A percentile compares a stretch with the other conserved stretches of the same genome.
These are phyloP conservation scores for Sophora flavescens DNA, from an alignment of 306 rosid genomes.

Conservation along the genomic window DNA sequence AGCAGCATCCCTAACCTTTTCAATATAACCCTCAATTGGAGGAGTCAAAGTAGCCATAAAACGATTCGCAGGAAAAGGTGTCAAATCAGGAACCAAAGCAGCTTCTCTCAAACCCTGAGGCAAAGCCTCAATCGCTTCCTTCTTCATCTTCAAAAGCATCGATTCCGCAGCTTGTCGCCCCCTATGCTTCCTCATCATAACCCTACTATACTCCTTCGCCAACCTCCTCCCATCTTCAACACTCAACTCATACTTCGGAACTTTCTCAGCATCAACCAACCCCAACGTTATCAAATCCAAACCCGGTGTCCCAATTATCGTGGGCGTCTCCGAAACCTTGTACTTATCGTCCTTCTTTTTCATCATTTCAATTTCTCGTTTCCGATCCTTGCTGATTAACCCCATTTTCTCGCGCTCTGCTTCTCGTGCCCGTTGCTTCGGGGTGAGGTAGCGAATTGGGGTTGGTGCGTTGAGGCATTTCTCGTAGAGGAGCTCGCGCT, in stretches of 20 bases:
- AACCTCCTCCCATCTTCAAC: conserved; percentile 82
- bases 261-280: conserved; percentile 79
- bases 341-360: conserved; percentile 54
- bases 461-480: conserved; percentile 79
- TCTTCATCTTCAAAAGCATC: conserved; percentile 65
- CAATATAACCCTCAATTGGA: conserved; percentile 77
- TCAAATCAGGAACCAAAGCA: conserved; percentile 84
- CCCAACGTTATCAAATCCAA: conserved; percentile 77
- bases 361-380: conserved; percentile 75
- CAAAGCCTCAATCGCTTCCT: conserved; percentile 87
- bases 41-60: conserved; percentile 94
- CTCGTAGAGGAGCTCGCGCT: conserved; percentile 66
- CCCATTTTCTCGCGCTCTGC: conserved; percentile 79
- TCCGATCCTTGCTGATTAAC: conserved; percentile 81
- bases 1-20: conserved; percentile 85
- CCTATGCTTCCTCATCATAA: conserved; percentile 81
- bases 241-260: conserved; percentile 73
- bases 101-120: conserved; percentile 76
- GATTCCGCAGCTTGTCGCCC: conserved; percentile 87
- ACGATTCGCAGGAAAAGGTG: conserved; percentile 72
- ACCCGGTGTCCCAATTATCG: conserved; percentile 74
- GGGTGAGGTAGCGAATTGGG: conserved; percentile 63
- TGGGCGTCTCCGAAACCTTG: conserved; percentile 65
- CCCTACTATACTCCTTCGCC: conserved; percentile 94
- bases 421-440: conserved; percentile 65